Conservation (phyloP, 257 asterid species). For the Solanum neorickii region DNA sequence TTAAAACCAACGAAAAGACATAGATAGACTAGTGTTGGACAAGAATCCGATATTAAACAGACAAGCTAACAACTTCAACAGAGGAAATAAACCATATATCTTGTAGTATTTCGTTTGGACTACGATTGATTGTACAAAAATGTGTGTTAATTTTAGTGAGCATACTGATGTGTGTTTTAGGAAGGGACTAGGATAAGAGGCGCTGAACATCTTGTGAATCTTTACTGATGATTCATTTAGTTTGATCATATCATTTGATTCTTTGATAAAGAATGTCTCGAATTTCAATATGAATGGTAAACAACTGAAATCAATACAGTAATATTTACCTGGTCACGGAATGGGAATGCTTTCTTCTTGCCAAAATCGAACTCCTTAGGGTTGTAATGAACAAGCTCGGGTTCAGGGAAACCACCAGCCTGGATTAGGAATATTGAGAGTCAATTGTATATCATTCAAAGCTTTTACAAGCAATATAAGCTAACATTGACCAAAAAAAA, state of each 20-base stretch:
- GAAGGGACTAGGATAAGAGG: not conserved
- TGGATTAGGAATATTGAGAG: constrained; percentile 8
- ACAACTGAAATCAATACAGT: not conserved
- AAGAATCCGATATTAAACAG: not conserved
- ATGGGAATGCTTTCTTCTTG: constrained; percentile 90
- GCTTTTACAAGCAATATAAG: not conserved
- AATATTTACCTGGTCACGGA: constrained; percentile 77
- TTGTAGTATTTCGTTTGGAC: not conserved
- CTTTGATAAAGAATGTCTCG: not conserved
- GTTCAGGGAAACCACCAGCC: constrained; percentile 99
- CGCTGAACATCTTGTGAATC: not conserved
- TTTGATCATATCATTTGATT: not conserved
- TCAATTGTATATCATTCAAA: not conserved
- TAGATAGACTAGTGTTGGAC: not conserved
- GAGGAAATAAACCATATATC: not conserved
- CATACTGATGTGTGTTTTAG: not conserved
- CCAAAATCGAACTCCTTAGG: constrained; percentile 97
- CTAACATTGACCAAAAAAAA: not conserved
- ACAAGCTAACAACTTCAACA: not conserved
- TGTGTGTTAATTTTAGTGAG: not conserved
- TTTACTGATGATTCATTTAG: not conserved
- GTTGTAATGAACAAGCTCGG: constrained; percentile 86
- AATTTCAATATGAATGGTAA: not conserved
- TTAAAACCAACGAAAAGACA: not conserved
- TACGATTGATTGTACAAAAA: not conserved